Conservation (phyloP, 257 asterid genomes). For the Fraxinus pennsylvanica region DNA sequence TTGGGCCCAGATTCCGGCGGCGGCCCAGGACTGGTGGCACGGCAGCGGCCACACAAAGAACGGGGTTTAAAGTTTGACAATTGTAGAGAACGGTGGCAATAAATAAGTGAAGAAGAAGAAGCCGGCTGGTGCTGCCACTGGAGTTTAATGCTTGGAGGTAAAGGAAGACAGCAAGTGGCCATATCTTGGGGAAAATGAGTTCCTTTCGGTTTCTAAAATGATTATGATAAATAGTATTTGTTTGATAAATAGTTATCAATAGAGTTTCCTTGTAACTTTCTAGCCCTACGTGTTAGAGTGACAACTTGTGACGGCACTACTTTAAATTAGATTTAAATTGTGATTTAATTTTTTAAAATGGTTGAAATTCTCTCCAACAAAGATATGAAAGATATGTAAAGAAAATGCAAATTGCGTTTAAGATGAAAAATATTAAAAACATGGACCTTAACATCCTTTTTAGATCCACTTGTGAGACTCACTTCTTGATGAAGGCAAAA, state of each 20-base stretch:
- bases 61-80: slow-evolving; percentile 26
- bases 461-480: too few relatives aligned
- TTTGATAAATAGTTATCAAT: neutral
- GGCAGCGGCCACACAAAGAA: slow-evolving; percentile 44
- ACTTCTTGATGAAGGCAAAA: too few relatives aligned
- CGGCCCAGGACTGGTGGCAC: slow-evolving; percentile 44
- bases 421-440: too few relatives aligned
- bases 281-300: too few relatives aligned
- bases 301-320: too few relatives aligned
- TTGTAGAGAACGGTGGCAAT: slow-evolving; percentile 41
- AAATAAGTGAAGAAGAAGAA: slow-evolving; percentile 15
- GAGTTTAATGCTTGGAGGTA: slow-evolving; percentile 26
- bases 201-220: neutral
- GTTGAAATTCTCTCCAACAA: too few relatives aligned
- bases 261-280: neutral
- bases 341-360: too few relatives aligned
- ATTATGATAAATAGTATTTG: neutral
- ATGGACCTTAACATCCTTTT: too few relatives aligned
- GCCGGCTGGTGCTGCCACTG: neutral
- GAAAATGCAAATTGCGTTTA: too few relatives aligned
- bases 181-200: slow-evolving; percentile 16
- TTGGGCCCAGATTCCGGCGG: slow-evolving; percentile 63
- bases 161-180: slow-evolving; percentile 33
- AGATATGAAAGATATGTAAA: too few relatives aligned
- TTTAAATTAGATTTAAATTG: too few relatives aligned